These are phyloP conservation scores for Triangularia verruculosa DNA, from an alignment of 2,329 filamentous ascomycete genomes.

Conservation along the genomic window DNA sequence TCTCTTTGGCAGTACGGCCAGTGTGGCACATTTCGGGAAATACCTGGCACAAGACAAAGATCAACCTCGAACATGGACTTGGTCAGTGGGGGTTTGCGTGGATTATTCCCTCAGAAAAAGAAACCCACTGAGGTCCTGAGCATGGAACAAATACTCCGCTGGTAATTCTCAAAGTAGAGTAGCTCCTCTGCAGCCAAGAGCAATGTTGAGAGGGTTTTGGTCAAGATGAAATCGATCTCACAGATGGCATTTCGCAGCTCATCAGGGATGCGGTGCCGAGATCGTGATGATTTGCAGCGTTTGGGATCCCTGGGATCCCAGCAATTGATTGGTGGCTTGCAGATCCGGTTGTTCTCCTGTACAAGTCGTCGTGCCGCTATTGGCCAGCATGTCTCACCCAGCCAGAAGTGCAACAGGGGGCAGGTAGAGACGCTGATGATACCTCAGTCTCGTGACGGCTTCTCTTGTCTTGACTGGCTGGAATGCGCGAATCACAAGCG, in stretches of 20 bases:
- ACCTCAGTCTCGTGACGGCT: constrained; percentile 3
- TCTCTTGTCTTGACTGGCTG: background rate
- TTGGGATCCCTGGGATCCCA: background rate
- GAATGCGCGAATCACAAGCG: background rate
- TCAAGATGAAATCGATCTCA: background rate
- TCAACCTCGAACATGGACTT: background rate
- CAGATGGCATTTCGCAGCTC: background rate
- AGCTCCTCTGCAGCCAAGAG: background rate
- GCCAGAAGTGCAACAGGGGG: background rate
- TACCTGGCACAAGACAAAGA: background rate
- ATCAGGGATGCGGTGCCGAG: background rate
- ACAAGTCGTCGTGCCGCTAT: background rate
- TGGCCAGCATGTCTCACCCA: background rate
- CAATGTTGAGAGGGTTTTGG: background rate
- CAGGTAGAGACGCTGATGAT: background rate
- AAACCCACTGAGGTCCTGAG: too few species aligned
- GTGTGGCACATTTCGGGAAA: background rate
- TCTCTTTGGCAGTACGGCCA: background rate
- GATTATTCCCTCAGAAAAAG: background rate
- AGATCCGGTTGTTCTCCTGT: background rate
- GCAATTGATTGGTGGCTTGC: background rate
- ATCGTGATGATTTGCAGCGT: background rate
- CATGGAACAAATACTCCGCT: background rate
- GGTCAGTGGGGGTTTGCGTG: background rate
- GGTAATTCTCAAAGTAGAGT: background rate